Evolutionary conservation across 305 asterid genomes (phyloP).

Genomic region (Euphrasia arctica): DNA sequence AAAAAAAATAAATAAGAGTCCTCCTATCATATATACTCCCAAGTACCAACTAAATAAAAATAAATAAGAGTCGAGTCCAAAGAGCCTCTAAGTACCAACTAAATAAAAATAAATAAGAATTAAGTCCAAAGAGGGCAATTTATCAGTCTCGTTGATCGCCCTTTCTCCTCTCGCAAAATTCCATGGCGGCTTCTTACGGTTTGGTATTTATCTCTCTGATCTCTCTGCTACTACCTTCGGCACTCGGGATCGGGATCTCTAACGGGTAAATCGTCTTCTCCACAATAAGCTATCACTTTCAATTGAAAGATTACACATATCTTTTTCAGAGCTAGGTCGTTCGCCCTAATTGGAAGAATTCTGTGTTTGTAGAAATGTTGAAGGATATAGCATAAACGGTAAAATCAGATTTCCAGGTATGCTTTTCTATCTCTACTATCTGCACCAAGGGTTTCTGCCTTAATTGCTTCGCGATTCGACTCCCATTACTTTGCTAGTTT

Average conservation of each 20-base stretch:
- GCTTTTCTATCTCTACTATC: slow-evolving; percentile 7
- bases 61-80: too few species aligned
- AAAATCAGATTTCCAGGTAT: slow-evolving; percentile 69
- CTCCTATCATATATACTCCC: too few species aligned
- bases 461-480: neutral
- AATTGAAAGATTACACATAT: neutral
- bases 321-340: neutral
- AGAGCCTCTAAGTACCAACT: neutral
- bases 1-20: too few species aligned
- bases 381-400: slow-evolving; percentile 59
- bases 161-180: neutral
- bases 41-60: too few species aligned
- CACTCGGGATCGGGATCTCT: slow-evolving; percentile 57
- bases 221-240: slow-evolving; percentile 32
- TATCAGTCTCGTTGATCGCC: neutral
- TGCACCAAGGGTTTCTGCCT: slow-evolving; percentile 10
- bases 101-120: neutral
- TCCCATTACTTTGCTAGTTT: neutral
- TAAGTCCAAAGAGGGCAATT: neutral
- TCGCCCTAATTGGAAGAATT: neutral
- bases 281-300: slow-evolving; percentile 1
- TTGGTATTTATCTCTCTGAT: slow-evolving; percentile 29
- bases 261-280: slow-evolving; percentile 32
- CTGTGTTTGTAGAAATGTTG: slow-evolving; percentile 41
- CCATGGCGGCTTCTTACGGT: slow-evolving; percentile 38